A percentile compares a stretch with the other conserved stretches of the same genome.
phyloP scores from a whole-genome alignment of 768 basidiomycete species.

The Mycena polygramma region DNA sequence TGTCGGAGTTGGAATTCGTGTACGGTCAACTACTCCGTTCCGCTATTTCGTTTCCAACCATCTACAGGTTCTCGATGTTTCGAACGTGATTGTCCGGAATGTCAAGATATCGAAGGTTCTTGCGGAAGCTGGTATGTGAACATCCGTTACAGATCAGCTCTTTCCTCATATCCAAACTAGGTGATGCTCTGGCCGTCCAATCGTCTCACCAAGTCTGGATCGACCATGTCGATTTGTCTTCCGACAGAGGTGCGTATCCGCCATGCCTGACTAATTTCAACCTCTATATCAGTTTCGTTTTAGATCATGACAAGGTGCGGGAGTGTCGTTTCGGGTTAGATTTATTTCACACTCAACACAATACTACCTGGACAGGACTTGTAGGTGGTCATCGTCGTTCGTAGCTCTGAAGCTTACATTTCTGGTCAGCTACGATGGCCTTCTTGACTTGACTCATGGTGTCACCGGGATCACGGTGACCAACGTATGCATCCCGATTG shows the following conservation, averaged over 20 bases:
- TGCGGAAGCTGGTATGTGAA: conserved; percentile 49
- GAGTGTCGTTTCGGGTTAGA: neutral
- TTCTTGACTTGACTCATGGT: conserved; percentile 61
- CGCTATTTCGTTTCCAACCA: neutral
- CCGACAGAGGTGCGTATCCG: conserved; percentile 45
- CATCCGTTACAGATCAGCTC: neutral
- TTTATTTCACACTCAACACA: no score
- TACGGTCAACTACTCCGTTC: neutral
- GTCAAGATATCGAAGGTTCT: conserved; percentile 64
- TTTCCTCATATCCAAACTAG: neutral
- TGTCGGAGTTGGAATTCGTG: conserved; percentile 60
- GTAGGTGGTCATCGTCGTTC: conserved; percentile 37
- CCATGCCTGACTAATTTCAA: neutral
- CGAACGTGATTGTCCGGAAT: conserved; percentile 64
- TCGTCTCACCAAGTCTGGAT: conserved; percentile 57
- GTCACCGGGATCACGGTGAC: conserved; percentile 56
- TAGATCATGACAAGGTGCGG: conserved; percentile 57
- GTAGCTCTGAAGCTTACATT: neutral
- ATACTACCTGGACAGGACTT: conserved; percentile 41
- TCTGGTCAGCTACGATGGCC: conserved; percentile 57
- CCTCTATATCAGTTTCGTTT: neutral
- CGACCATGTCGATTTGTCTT: conserved; percentile 60
- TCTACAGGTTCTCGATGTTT: conserved; percentile 46
- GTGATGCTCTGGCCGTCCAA: conserved; percentile 60
- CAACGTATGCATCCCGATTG: conserved; percentile 38